Evolutionary conservation across 225 moss, liverwort and hornwort genomes (phyloP), one percentile per base, ranked within the genome.

Genomic region (Ulota crispa): DNA sequence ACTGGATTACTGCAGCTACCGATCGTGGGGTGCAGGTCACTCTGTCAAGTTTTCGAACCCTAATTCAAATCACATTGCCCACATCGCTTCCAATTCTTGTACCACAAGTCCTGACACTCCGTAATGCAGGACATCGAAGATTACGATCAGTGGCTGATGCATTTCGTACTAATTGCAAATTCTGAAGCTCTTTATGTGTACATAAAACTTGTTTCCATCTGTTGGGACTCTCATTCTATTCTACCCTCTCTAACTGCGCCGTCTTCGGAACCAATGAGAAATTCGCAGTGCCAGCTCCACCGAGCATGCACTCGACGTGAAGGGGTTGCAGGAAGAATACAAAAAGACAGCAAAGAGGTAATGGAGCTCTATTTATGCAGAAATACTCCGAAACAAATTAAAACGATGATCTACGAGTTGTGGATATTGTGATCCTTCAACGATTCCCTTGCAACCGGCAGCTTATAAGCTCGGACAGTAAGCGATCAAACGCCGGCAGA

Each of bases 111-210:
- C 2, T 23, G 45, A 62, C 2, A 21, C 21, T 8, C 15, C 43
- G 30, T 4, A 54, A 54, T 72, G 26, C 34, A 14, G 34, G 43
- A 68, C 41, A 61, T 54, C 72, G 68, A 32, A 73, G 30, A 36
- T 10, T 34, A 28, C 59, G 78, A 73, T 55, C 83, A 71, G 41
- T 65, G 62, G 45, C 76, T 21, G 20, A 81, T 24, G 72, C 72
- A 59, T 73, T 26, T 72, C 77, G 27, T 56, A 70, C 77, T 60
- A 45, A 42, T 55, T 36, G 21, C n/a, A 56, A n/a, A 56, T 47
- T n/a, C 59, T 42, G 55, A 14, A 26, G 19, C 6, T 65, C 34
- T 34, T 5, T 30, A 9, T 13, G 34, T 21, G 28, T 45, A 45
- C 45, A 4, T 45, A 4, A 4, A 14, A 45, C 31, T 24, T 15